These are phyloP conservation scores for Zygosaccharomyces pseudobailii DNA, from an alignment of 1,139 yeast species.

Conservation along the genomic window DNA sequence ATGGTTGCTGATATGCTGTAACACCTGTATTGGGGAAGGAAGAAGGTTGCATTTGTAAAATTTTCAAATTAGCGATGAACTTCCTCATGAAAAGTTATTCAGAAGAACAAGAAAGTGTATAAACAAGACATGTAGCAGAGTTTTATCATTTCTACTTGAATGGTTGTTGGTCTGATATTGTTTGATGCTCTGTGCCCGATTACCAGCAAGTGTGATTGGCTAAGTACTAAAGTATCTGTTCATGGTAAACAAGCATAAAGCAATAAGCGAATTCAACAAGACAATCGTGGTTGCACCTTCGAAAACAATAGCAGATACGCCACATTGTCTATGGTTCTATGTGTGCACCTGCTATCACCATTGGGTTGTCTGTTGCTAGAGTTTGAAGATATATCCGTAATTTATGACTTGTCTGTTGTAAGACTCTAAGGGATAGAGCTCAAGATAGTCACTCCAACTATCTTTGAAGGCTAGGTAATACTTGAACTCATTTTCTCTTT, in stretches of 20 bases:
- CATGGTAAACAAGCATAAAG: too few species aligned
- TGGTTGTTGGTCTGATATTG: too few species aligned
- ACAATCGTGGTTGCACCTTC: too few species aligned
- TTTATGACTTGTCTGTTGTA: neutral
- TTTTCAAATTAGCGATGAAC: neutral
- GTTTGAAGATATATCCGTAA: neutral
- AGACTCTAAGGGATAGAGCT: neutral
- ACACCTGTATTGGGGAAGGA: neutral
- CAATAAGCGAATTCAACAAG: too few species aligned
- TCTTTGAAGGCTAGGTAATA: slow-evolving; percentile 1
- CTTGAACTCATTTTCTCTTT: neutral
- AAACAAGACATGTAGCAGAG: neutral
- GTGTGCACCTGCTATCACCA: neutral
- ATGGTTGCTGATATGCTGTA: neutral
- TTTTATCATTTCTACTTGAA: neutral
- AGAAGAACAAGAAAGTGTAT: too few species aligned
- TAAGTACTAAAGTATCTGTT: too few species aligned
- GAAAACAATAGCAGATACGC: neutral
- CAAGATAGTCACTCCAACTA: slow-evolving; percentile 1
- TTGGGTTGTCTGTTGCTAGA: neutral
- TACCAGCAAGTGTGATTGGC: too few species aligned
- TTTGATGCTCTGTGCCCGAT: too few species aligned
- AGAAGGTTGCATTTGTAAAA: neutral
- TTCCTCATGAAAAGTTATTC: neutral
- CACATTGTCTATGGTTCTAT: neutral